A percentile compares a stretch with the other conserved stretches of the same genome.
phyloP scores from a whole-genome alignment of 164 flowering plant genomes.

The Sedum album region DNA sequence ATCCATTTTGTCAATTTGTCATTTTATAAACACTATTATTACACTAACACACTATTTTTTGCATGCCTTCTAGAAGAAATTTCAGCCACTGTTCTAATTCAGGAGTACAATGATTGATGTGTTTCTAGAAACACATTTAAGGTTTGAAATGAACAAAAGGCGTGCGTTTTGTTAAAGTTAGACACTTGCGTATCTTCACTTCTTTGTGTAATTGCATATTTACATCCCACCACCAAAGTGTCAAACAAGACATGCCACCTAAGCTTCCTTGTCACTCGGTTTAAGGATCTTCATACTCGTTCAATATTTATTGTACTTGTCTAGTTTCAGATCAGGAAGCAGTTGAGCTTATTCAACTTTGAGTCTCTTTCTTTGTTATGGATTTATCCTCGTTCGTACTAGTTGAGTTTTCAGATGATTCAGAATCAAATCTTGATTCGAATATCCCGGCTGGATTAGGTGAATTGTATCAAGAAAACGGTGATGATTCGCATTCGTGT shows the following conservation, averaged over 20 bases:
- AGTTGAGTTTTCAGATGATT: conserved; percentile 40
- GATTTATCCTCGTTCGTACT: conserved; percentile 32
- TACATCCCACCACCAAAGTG: conserved; percentile 8
- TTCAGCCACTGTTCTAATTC: background rate
- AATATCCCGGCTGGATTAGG: background rate
- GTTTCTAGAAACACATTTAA: conserved; percentile 5
- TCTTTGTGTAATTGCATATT: conserved; percentile 6
- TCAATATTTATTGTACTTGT: background rate
- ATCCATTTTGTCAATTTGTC: background rate
- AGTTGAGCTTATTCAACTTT: too few relatives aligned
- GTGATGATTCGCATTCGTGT: conserved; percentile 49
- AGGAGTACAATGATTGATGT: background rate
- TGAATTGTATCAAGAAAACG: conserved; percentile 5
- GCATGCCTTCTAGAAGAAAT: background rate
- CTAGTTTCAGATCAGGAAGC: too few relatives aligned
- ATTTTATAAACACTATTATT: background rate
- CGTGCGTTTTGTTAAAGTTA: background rate
- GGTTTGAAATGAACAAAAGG: background rate
- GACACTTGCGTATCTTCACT: background rate
- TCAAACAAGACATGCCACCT: conserved; percentile 8
- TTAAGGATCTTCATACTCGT: background rate
- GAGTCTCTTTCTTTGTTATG: too few relatives aligned
- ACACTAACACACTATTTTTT: background rate
- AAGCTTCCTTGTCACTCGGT: background rate
- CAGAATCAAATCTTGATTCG: conserved; percentile 24